Conservation (phyloP, 208 protist genomes). For the Leishmania aethiopica region DNA sequence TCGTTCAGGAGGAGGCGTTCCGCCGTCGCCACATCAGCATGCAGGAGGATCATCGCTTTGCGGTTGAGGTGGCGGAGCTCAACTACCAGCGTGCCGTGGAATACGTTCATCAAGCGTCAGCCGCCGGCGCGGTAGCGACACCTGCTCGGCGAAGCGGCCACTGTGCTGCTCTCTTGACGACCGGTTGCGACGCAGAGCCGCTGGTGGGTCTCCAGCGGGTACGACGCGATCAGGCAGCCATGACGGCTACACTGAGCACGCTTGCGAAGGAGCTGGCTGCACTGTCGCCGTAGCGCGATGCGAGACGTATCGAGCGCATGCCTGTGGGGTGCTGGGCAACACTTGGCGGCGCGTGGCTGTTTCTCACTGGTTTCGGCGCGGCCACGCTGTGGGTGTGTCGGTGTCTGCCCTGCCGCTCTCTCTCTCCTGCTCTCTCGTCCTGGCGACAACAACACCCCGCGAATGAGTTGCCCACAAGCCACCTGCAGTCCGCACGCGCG, state of each 20-base stretch:
- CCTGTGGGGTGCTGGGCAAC: background rate
- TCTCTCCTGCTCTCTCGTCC: background rate
- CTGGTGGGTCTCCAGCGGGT: constrained; percentile 20
- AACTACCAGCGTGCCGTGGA: too few species aligned
- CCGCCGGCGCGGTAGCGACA: too few species aligned
- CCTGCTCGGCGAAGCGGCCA: background rate
- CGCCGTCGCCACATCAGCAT: too few species aligned
- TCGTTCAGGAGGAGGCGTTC: too few species aligned
- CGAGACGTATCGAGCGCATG: background rate
- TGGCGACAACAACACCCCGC: background rate
- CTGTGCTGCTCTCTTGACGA: background rate
- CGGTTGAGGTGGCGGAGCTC: too few species aligned
- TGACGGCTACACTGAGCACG: constrained; percentile 7
- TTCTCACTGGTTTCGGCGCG: background rate
- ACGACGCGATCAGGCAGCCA: constrained; percentile 20
- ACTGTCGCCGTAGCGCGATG: background rate
- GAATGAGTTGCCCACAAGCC: background rate
- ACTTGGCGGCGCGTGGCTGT: background rate
- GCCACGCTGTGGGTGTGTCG: background rate
- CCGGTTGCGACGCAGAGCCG: background rate
- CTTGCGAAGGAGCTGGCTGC: constrained; percentile 3
- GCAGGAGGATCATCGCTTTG: too few species aligned
- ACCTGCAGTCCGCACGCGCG: background rate
- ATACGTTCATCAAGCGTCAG: too few species aligned
- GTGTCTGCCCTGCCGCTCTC: background rate